A percentile compares a stretch with the other conserved stretches of the same genome.
Evolutionary conservation across 768 basidiomycete genomes (phyloP).

Genomic region (Boletus pseudopeckii): DNA sequence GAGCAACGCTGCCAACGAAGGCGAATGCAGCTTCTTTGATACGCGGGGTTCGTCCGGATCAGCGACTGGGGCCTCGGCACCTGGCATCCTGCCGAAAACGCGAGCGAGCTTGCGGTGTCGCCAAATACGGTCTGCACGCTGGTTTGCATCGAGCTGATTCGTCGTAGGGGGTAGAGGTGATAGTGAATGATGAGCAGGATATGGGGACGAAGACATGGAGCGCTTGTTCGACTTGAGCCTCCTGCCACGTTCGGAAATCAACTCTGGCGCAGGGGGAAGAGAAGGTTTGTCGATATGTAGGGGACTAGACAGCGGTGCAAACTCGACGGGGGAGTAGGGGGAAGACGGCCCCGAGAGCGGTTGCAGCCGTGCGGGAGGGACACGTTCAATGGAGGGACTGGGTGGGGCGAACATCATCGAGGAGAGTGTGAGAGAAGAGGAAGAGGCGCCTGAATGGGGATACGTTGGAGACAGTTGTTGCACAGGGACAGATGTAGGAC

Average conservation of each 20-base stretch:
- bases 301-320: constrained; percentile 22
- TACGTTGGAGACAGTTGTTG: constrained; percentile 11
- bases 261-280: constrained; percentile 46
- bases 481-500: constrained; percentile 13
- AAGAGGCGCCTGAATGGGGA: constrained; percentile 3
- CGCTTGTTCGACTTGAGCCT: constrained; percentile 24
- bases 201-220: constrained; percentile 30
- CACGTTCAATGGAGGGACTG: constrained; percentile 19
- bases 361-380: constrained; percentile 9
- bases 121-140: constrained; percentile 69
- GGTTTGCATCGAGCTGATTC: constrained; percentile 59
- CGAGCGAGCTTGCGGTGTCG: constrained; percentile 78
- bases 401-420: constrained; percentile 30
- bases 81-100: constrained; percentile 70
- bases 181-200: constrained; percentile 4
- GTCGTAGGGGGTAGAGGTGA: constrained; percentile 56
- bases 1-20: constrained; percentile 28
- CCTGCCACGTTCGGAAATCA: constrained; percentile 37
- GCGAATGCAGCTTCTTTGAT: constrained; percentile 22
- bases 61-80: constrained; percentile 34
- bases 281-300: constrained; percentile 36
- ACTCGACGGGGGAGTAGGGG: constrained; percentile 31
- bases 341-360: constrained; percentile 25
- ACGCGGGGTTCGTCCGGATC: constrained; percentile 24
- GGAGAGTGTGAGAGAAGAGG: constrained; percentile 25